Evolutionary conservation across 495 filamentous ascomycete species (phyloP).

Genomic region (Mycothermus thermophilus): DNA sequence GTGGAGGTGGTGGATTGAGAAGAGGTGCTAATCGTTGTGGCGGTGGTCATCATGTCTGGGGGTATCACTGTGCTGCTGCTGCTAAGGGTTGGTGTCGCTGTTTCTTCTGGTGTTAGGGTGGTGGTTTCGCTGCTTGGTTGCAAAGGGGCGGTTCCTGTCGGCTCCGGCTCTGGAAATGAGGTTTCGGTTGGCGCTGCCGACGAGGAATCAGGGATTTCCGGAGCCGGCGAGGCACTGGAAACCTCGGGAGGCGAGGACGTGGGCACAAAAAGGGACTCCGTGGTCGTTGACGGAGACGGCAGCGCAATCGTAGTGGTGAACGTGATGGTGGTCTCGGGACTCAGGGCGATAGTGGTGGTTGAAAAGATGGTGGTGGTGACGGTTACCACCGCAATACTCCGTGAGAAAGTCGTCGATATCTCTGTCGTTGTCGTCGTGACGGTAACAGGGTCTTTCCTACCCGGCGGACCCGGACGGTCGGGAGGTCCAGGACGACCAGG

Average conservation of each 20-base stretch:
- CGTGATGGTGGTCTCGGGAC: slow-evolving; percentile 12
- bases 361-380: slow-evolving; percentile 14
- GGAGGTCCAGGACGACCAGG: too few relatives aligned
- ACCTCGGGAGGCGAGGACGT: not conserved
- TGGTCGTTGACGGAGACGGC: slow-evolving; percentile 4
- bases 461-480: too few relatives aligned
- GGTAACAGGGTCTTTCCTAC: too few relatives aligned
- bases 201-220: not conserved
- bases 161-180: too few relatives aligned
- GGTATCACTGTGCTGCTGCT: too few relatives aligned
- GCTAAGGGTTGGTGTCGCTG: not conserved
- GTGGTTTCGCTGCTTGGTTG: too few relatives aligned
- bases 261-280: not conserved
- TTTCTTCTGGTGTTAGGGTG: not conserved
- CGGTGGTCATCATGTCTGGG: not conserved
- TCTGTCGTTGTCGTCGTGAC: slow-evolving; percentile 9
- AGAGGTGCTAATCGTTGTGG: slow-evolving; percentile 1
- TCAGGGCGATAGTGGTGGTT: slow-evolving; percentile 11
- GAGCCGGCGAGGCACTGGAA: not conserved
- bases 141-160: too few relatives aligned
- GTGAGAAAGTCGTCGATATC: slow-evolving; percentile 7
- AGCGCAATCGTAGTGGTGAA: slow-evolving; percentile 12
- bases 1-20: slow-evolving; percentile 1
- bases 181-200: not conserved
- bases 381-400: slow-evolving; percentile 4